These are phyloP conservation scores for Paxillus involutus DNA, from an alignment of 768 basidiomycete species.

Conservation along the genomic window DNA sequence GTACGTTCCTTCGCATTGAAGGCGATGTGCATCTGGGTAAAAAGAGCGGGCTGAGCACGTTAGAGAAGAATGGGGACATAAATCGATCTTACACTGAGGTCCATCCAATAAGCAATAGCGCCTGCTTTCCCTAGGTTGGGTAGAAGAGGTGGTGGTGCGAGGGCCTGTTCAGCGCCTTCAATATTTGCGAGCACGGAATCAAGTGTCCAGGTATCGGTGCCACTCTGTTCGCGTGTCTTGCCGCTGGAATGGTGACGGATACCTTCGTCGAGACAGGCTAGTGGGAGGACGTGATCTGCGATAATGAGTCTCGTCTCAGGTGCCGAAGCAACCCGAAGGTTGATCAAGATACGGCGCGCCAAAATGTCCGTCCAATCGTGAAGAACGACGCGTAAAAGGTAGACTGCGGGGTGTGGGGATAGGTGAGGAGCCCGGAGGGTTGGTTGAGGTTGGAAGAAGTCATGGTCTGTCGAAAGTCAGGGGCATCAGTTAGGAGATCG, in stretches of 20 bases:
- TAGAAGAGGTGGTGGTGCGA: slow-evolving; percentile 63
- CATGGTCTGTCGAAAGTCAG: slow-evolving; percentile 47
- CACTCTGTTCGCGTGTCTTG: slow-evolving; percentile 6
- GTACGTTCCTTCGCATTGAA: slow-evolving; percentile 75
- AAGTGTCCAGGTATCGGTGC: slow-evolving; percentile 26
- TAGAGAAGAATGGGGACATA: background rate
- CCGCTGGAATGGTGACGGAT: slow-evolving; percentile 4
- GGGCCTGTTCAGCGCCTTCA: slow-evolving; percentile 51
- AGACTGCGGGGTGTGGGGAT: slow-evolving; percentile 54
- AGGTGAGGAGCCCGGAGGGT: slow-evolving; percentile 27
- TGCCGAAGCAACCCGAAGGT: slow-evolving; percentile 39
- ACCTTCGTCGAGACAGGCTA: slow-evolving; percentile 60
- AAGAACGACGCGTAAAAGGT: slow-evolving; percentile 66
- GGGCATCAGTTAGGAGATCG: background rate
- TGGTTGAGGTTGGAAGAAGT: slow-evolving; percentile 71
- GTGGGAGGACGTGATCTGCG: slow-evolving; percentile 69
- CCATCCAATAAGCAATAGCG: slow-evolving; percentile 66
- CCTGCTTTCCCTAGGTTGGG: slow-evolving; percentile 75
- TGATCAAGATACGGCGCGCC: slow-evolving; percentile 45
- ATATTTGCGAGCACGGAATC: slow-evolving; percentile 37
- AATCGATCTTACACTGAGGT: slow-evolving; percentile 52
- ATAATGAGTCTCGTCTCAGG: slow-evolving; percentile 60
- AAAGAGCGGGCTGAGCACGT: slow-evolving; percentile 1
- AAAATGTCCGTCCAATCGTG: slow-evolving; percentile 78
- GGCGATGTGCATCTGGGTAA: slow-evolving; percentile 59